Conservation (phyloP, 2,329 filamentous ascomycete species). For the Alternaria postmessia region DNA sequence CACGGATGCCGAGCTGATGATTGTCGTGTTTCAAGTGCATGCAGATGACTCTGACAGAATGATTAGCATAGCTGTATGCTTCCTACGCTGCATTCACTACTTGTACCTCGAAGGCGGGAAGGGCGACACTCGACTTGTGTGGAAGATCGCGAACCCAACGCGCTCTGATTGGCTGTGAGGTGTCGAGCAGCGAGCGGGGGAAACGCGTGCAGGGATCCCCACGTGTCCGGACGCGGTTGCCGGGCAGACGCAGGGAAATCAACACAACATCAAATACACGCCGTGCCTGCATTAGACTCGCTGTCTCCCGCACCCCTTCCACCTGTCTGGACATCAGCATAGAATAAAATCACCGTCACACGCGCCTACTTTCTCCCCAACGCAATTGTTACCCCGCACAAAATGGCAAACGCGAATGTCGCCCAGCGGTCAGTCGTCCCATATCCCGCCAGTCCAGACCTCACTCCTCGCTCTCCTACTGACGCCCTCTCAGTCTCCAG, state of each 20-base stretch:
- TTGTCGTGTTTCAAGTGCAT: neutral
- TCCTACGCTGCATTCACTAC: neutral
- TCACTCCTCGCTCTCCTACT: conserved; percentile 48
- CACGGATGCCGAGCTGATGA: neutral
- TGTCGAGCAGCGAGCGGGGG: conserved; percentile 5
- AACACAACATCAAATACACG: conserved; percentile 25
- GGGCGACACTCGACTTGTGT: neutral
- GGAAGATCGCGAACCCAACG: conserved; percentile 21
- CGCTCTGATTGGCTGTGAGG: conserved; percentile 24
- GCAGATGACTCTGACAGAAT: neutral
- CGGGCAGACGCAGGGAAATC: conserved; percentile 29
- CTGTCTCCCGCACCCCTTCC: neutral
- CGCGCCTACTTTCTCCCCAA: no score
- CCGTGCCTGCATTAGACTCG: conserved; percentile 1
- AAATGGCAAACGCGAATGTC: conserved; percentile 54
- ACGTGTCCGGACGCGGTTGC: conserved; percentile 19
- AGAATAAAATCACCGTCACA: neutral
- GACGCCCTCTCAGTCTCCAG: conserved; percentile 72
- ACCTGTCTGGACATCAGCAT: conserved; percentile 4
- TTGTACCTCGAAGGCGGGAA: neutral
- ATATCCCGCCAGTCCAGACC: neutral
- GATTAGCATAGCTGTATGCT: neutral
- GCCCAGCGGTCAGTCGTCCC: conserved; percentile 55
- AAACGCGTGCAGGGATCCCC: conserved; percentile 21
- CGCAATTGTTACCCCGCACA: conserved; percentile 1